Evolutionary conservation across 192 early-diverging fungal genomes (phyloP).

Genomic region (Allomyces javanicus): DNA sequence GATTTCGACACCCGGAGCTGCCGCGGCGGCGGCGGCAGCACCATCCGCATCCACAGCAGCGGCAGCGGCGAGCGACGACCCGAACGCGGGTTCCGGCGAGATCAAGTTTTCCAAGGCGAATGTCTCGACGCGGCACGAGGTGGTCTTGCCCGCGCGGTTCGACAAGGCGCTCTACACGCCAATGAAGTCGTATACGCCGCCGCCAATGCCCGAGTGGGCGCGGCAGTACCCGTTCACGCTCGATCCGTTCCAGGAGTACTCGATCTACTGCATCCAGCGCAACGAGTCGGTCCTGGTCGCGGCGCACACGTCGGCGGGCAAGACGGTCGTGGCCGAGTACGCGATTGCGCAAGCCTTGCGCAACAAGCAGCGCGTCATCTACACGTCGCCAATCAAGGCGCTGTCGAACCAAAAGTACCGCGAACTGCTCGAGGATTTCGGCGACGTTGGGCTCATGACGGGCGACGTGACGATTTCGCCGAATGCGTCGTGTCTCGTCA

Average conservation of each 20-base stretch:
- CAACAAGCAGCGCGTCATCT: constrained; percentile 85
- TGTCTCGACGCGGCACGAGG: neutral
- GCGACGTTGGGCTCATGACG: constrained; percentile 96
- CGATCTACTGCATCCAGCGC: constrained; percentile 73
- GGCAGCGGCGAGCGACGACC: neutral
- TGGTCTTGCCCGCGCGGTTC: neutral
- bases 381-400: constrained; percentile 94
- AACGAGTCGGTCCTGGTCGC: constrained; percentile 86
- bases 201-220: constrained; percentile 13
- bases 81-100: neutral
- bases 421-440: constrained; percentile 86
- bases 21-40: neutral
- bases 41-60: neutral
- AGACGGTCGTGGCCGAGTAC: constrained; percentile 98
- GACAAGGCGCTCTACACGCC: neutral
- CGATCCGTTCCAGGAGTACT: constrained; percentile 85
- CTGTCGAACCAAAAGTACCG: constrained; percentile 97
- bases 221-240: constrained; percentile 75
- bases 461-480: constrained; percentile 96
- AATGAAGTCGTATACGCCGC: neutral
- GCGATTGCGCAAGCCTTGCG: constrained; percentile 78
- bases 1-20: neutral
- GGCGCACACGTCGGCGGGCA: constrained; percentile 92
- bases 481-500: constrained; percentile 75
- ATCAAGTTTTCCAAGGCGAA: neutral